phyloP scores from a whole-genome alignment of 2,329 filamentous ascomycete species.

The Nemania abortiva region DNA sequence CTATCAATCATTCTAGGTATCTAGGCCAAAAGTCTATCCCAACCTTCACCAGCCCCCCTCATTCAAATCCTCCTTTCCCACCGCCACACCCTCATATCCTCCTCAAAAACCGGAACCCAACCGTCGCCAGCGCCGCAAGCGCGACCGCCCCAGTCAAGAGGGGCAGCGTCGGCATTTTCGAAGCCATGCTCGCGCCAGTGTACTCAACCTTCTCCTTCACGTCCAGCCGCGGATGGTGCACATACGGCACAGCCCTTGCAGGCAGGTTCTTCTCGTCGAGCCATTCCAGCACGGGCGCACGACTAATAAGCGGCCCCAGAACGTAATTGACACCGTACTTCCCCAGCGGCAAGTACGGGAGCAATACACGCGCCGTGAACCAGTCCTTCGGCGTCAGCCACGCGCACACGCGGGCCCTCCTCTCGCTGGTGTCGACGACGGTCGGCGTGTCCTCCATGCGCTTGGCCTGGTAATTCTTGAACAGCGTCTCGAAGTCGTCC shows the following conservation, averaged over 20 bases:
- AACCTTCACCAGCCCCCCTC: not conserved
- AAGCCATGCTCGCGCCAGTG: not conserved
- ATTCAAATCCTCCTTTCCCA: not conserved
- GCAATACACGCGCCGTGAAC: constrained; percentile 40
- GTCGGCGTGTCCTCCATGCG: constrained; percentile 42
- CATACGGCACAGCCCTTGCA: constrained; percentile 40
- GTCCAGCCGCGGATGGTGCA: constrained; percentile 25
- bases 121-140: constrained; percentile 36
- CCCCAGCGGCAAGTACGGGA: constrained; percentile 29
- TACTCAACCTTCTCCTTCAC: not conserved
- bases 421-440: constrained; percentile 40
- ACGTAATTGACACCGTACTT: constrained; percentile 31
- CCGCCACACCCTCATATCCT: constrained; percentile 24
- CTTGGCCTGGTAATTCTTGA: constrained; percentile 43
- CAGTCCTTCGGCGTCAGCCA: constrained; percentile 40
- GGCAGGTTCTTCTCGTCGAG: constrained; percentile 41
- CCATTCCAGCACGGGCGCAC: constrained; percentile 45
- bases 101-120: constrained; percentile 39
- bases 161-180: constrained; percentile 15
- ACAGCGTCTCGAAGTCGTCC: constrained; percentile 39
- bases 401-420: constrained; percentile 33
- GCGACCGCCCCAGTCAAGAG: constrained; percentile 28
- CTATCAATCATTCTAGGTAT: not conserved
- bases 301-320: constrained; percentile 35
- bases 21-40: not conserved